phyloP scores from a whole-genome alignment of 2,329 filamentous ascomycete species.

The Pseudopyrenochaeta lycopersici region DNA sequence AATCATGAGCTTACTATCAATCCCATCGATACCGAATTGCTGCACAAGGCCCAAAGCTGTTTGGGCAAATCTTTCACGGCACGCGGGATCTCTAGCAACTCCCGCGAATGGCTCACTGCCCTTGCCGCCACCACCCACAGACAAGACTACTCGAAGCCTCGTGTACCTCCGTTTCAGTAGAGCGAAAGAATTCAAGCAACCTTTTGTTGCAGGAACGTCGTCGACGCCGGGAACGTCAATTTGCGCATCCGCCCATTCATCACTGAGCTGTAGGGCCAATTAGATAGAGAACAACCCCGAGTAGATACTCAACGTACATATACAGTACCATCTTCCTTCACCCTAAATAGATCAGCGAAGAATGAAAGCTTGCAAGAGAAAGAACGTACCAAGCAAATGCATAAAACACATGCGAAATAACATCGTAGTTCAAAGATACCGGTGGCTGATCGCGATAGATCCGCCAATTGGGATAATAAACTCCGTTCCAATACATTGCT shows the following conservation, averaged over 20 bases:
- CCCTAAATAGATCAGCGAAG: slow-evolving; percentile 54
- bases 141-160: slow-evolving; percentile 78
- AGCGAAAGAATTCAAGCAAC: slow-evolving; percentile 75
- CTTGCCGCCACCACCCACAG: slow-evolving; percentile 76
- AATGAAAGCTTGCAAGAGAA: slow-evolving; percentile 12
- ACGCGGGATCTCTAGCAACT: slow-evolving; percentile 68
- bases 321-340: slow-evolving; percentile 75
- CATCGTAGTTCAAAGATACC: slow-evolving; percentile 75
- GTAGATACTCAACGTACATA: slow-evolving; percentile 67
- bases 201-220: slow-evolving; percentile 45
- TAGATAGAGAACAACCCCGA: slow-evolving; percentile 28
- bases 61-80: slow-evolving; percentile 74
- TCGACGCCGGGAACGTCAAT: slow-evolving; percentile 73
- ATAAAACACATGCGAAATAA: slow-evolving; percentile 84
- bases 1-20: slow-evolving; percentile 70
- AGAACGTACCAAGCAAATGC: slow-evolving; percentile 72
- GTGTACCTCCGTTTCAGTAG: slow-evolving; percentile 75
- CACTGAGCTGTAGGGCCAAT: slow-evolving; percentile 68
- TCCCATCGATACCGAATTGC: slow-evolving; percentile 75
- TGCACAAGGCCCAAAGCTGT: slow-evolving; percentile 74
- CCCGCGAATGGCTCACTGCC: slow-evolving; percentile 73
- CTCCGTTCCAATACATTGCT: slow-evolving; percentile 69
- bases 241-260: slow-evolving; percentile 79
- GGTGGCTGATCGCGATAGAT: slow-evolving; percentile 79
- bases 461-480: slow-evolving; percentile 84